Conservation (phyloP, 768 basidiomycete species). For the Nidularia pulvinata region DNA sequence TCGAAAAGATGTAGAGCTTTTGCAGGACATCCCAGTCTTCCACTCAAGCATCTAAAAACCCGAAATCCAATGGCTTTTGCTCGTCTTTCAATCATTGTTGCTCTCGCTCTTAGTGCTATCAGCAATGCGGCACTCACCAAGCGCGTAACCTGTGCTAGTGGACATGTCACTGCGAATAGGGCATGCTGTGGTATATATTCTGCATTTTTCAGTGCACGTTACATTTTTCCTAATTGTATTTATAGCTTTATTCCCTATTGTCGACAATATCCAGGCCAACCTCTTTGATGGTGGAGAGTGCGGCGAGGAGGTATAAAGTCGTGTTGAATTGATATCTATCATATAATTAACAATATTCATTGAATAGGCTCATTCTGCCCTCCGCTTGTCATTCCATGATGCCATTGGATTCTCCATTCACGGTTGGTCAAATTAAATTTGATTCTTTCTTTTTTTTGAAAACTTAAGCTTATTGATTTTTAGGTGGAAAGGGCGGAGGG, state of each 20-base stretch:
- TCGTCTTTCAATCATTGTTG: conserved; percentile 12
- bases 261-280: conserved; percentile 24
- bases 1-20: background rate
- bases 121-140: conserved; percentile 13
- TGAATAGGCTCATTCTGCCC: conserved; percentile 13
- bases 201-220: background rate
- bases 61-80: conserved; percentile 12
- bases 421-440: background rate
- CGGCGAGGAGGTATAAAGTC: conserved; percentile 20
- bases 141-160: conserved; percentile 18
- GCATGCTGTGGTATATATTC: conserved; percentile 16
- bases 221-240: background rate
- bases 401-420: conserved; percentile 8
- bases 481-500: conserved; percentile 20
- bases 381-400: conserved; percentile 17
- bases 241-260: conserved; percentile 15
- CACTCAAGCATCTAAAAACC: background rate
- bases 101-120: conserved; percentile 9
- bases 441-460: conserved; percentile 3
- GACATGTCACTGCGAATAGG: conserved; percentile 17
- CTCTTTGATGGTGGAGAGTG: conserved; percentile 31
- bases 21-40: background rate
- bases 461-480: conserved; percentile 6
- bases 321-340: conserved; percentile 13
- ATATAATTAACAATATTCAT: no score